These are phyloP conservation scores for Metarhizium guizhouense DNA, from an alignment of 2,329 filamentous ascomycete species.

Conservation along the genomic window DNA sequence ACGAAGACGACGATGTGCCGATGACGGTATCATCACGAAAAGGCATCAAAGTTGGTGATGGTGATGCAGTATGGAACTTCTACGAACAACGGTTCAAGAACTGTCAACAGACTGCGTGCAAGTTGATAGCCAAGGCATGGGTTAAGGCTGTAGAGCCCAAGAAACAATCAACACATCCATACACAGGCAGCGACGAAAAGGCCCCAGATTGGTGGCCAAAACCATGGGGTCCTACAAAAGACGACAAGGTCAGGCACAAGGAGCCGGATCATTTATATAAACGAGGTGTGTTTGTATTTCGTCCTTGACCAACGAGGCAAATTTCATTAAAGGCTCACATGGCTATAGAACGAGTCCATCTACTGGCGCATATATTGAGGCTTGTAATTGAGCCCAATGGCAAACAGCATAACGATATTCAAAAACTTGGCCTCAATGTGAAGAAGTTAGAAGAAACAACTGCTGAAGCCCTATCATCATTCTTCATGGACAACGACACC, in stretches of 20 bases:
- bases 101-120: constrained; percentile 63
- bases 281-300: constrained; percentile 38
- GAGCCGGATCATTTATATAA: constrained; percentile 68
- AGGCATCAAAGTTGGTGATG: constrained; percentile 44
- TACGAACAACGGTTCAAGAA: constrained; percentile 54
- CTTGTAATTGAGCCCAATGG: constrained; percentile 43
- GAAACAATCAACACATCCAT: constrained; percentile 68
- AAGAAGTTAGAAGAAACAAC: constrained; percentile 50
- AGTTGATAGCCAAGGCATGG: constrained; percentile 66
- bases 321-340: background rate
- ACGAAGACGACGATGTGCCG: constrained; percentile 32
- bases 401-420: constrained; percentile 41
- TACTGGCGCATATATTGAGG: constrained; percentile 51
- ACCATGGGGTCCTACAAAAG: constrained; percentile 38
- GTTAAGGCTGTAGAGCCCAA: constrained; percentile 68
- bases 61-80: constrained; percentile 46
- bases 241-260: constrained; percentile 53
- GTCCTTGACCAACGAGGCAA: background rate
- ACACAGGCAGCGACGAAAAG: constrained; percentile 54
- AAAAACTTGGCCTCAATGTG: constrained; percentile 43
- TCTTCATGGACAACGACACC: constrained; percentile 48
- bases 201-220: constrained; percentile 61
- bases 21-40: constrained; percentile 30
- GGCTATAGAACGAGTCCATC: constrained; percentile 45
- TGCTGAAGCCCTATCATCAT: constrained; percentile 46